Evolutionary conservation across 2,329 filamentous ascomycete genomes (phyloP), one percentile per base, ranked within the genome.

Genomic region (Fusarium sororula): DNA sequence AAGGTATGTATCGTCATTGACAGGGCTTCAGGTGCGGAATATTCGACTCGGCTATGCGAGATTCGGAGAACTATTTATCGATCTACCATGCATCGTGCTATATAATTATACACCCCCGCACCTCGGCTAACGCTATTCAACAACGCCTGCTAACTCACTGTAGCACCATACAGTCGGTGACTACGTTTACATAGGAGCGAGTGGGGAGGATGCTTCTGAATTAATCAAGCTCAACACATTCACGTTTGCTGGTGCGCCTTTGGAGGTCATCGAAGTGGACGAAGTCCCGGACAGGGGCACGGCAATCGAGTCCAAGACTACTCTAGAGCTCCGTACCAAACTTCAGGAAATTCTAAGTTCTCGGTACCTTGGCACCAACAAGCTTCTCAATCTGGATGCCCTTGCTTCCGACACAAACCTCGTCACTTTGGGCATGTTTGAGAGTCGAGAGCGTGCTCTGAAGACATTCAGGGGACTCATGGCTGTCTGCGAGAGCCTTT

Each of bases 401-500:
- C 89, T 98, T 15, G 91, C 89, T 38, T 85, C 89, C 54, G 96
- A 98, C 77, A 84, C 90, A 5, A 89, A 91, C 66, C 88, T 98
- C 9, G 86, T 91, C 61, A 86, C 89, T 47, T 91, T 95, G 82
- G 93, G 93, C 42, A 93, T 96, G 78, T 95, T 97, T 80, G 89
- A 90, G 70, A 90, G 86, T 67, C 89, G 88, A 66, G 90, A 92
- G 7, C 91, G 91, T 3, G 91, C 93, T 51, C 89, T 93, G 72
- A 99, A 98, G 81, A 93, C 98, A 71, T 98, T 98, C 84, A 94
- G 93, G 59, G 96, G 94, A 3, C 87, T 98, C 70, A 97, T 98
- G 93, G 91, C 90, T 67, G 91, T 98, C 53, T 95, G 94, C 80
- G 91, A 97, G 60, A 85, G 90, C 69, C 88, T 92, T 24, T 97